phyloP scores from a whole-genome alignment of 2,329 filamentous ascomycete genomes.

The Exophiala aquamarina region DNA sequence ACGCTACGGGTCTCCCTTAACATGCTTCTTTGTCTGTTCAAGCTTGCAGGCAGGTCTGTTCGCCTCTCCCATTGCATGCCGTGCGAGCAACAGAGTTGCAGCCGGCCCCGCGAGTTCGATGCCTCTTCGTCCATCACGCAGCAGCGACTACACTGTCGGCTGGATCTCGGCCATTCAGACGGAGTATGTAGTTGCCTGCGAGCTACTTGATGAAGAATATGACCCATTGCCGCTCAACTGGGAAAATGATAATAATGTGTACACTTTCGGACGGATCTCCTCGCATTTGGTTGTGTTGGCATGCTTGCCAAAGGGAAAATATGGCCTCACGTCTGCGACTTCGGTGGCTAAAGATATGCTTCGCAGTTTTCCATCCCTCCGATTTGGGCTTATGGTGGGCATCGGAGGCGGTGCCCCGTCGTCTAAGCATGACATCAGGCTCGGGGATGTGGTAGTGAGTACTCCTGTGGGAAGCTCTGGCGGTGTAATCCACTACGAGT shows the following conservation, averaged over 20 bases:
- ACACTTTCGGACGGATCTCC: constrained; percentile 29
- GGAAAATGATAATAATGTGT: background rate
- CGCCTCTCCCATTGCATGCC: no score
- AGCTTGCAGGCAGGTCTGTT: no score
- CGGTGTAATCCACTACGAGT: constrained; percentile 33
- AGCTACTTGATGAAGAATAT: constrained; percentile 42
- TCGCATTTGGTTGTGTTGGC: constrained; percentile 34
- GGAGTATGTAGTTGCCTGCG: constrained; percentile 40
- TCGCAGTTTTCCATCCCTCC: constrained; percentile 31
- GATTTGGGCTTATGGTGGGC: constrained; percentile 46
- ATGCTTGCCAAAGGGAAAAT: constrained; percentile 32
- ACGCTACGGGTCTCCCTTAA: no score
- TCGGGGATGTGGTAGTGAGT: constrained; percentile 34
- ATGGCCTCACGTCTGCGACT: constrained; percentile 34
- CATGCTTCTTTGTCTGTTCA: no score
- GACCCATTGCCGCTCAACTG: constrained; percentile 11
- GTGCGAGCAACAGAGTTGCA: no score
- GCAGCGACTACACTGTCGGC: constrained; percentile 44
- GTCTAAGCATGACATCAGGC: constrained; percentile 31
- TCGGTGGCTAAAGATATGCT: constrained; percentile 34
- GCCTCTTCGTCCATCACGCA: no score
- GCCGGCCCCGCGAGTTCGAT: no score
- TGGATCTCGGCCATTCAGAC: constrained; percentile 44
- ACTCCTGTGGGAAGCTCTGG: constrained; percentile 15
- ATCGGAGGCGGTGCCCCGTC: constrained; percentile 38